Evolutionary conservation across 345 rosid genomes (phyloP), one percentile per base, ranked within the genome.

Genomic region (Nephelium lappaceum): DNA sequence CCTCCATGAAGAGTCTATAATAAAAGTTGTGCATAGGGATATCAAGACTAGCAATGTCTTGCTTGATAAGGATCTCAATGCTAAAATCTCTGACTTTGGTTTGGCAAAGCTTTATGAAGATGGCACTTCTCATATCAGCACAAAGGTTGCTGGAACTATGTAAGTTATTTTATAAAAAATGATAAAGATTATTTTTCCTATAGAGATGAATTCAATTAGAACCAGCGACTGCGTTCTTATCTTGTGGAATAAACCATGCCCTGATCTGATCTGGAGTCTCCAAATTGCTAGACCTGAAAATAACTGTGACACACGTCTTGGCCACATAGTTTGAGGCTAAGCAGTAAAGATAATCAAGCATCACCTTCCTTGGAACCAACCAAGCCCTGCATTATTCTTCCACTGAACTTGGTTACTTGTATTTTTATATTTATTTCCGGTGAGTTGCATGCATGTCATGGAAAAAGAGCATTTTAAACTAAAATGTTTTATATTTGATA

Each of bases 61-160:
- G 80, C 95, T 95, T 38, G 97, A 95, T 71, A 91, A 90, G 84
- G 88, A 93, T 81, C 85, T 93, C 45, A 89, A 88, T 74, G 92
- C 98, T 4, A 95, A 95, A 81, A 95, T 95, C 77, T 95, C 98
- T 39, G 97, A 95, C 80, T 95, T 95, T 76, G 98, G 98, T 79
- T 73, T 95, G 81, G 97, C 98, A 23, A 95, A 92, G 91, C 88
- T 95, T 8, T 87, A 87, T 55, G 96, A 95, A 77, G 98, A 91
- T 77, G 97, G 87, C 47, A 84, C 88, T 77, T 89, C 94, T 69
- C 98, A 95, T 86, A 90, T 93, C 81, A 95, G 98, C 81, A 93
- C 97, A 4, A 86, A 96, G 4, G 77, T 95, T 67, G 97, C 98
- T 5, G 97, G 98, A 81, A 95, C 98, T 11, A 81, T 95, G 97